phyloP scores from a whole-genome alignment of 768 basidiomycete species.

The Russula sp. region DNA sequence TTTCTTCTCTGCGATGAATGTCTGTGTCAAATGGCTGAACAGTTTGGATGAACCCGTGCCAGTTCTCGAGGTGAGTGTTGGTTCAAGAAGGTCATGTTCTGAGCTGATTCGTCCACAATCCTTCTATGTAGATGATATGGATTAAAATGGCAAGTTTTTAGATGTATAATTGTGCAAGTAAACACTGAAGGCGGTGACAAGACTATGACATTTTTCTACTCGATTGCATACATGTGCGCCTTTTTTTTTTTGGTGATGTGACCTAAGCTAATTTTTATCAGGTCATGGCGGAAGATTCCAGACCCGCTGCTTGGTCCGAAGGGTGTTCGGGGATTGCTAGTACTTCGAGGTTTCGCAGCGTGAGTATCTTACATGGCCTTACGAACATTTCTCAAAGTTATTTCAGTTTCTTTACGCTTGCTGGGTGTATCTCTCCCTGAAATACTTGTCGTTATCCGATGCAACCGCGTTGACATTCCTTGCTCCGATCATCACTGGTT shows the following conservation, averaged over 20 bases:
- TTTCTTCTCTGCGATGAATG: slow-evolving; percentile 59
- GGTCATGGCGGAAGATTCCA: slow-evolving; percentile 43
- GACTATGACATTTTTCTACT: slow-evolving; percentile 53
- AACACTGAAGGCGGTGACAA: slow-evolving; percentile 30
- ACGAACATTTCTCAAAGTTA: neutral
- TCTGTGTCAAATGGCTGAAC: slow-evolving; percentile 61
- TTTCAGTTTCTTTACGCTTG: slow-evolving; percentile 65
- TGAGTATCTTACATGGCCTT: slow-evolving; percentile 30
- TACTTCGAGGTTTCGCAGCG: slow-evolving; percentile 62
- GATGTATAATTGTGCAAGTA: too few species aligned
- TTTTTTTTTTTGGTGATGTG: too few species aligned
- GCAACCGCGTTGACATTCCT: slow-evolving; percentile 76
- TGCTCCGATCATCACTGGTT: slow-evolving; percentile 58
- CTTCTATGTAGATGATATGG: slow-evolving; percentile 44
- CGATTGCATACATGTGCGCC: slow-evolving; percentile 48
- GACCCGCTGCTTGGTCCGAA: slow-evolving; percentile 70
- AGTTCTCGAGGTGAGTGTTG: slow-evolving; percentile 48
- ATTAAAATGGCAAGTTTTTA: slow-evolving; percentile 52
- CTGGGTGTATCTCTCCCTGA: slow-evolving; percentile 63
- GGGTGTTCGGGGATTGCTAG: slow-evolving; percentile 56
- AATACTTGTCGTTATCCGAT: slow-evolving; percentile 76
- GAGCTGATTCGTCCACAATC: neutral
- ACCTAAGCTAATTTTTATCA: too few species aligned
- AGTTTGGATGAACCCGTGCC: slow-evolving; percentile 55
- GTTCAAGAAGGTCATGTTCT: neutral